These are phyloP conservation scores for Eucalyptus dawsonii DNA, from an alignment of 345 rosid species.

Conservation along the genomic window DNA sequence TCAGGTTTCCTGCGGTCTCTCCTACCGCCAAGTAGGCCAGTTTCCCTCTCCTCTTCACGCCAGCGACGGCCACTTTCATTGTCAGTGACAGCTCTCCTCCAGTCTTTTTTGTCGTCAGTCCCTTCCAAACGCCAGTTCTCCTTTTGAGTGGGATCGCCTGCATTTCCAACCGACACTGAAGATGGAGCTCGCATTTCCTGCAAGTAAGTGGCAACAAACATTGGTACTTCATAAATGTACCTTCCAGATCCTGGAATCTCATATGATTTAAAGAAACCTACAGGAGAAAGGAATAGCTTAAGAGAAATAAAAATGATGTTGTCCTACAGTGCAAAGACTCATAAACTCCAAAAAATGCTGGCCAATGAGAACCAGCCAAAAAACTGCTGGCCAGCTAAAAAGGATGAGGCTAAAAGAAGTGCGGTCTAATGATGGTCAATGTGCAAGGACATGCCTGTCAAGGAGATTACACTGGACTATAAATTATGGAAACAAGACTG, in stretches of 20 bases:
- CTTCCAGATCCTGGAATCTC: neutral
- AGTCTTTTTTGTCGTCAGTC: conserved; percentile 50
- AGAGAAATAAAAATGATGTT: neutral
- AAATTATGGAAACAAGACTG: neutral
- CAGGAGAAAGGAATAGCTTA: neutral
- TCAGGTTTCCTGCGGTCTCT: conserved; percentile 56
- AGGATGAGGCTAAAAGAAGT: neutral
- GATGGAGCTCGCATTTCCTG: conserved; percentile 41
- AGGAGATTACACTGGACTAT: neutral
- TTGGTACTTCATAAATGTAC: neutral
- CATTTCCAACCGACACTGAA: conserved; percentile 21
- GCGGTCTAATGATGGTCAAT: neutral
- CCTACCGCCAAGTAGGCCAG: conserved; percentile 48
- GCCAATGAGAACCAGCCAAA: neutral
- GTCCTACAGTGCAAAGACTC: neutral
- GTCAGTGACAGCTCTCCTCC: conserved; percentile 42
- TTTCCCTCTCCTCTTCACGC: conserved; percentile 87
- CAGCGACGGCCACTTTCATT: conserved; percentile 46
- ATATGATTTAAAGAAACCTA: neutral
- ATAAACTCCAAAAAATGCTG: neutral
- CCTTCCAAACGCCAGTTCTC: conserved; percentile 66
- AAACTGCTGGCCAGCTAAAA: neutral
- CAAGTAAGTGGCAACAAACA: neutral
- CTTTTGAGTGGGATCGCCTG: conserved; percentile 34
- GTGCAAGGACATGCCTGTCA: neutral